phyloP scores from a whole-genome alignment of 1,284 basidiomycete species.

The Takashimella tepidaria region DNA sequence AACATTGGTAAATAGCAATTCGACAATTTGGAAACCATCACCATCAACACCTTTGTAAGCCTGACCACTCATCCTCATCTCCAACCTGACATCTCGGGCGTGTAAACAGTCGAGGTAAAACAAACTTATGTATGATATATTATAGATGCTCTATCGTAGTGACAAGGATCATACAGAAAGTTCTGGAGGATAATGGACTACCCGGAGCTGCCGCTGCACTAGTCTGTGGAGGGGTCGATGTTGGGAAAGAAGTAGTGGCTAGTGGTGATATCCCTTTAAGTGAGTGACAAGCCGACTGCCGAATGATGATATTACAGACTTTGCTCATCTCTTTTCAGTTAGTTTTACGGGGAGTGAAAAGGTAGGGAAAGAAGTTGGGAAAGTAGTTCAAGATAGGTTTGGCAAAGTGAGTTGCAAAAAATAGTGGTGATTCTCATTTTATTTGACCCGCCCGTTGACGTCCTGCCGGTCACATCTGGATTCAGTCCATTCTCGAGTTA shows the following conservation, averaged over 20 bases:
- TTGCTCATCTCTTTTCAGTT: constrained; percentile 54
- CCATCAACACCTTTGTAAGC: constrained; percentile 75
- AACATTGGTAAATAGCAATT: constrained; percentile 55
- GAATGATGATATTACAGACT: no score
- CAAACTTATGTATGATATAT: constrained; percentile 23
- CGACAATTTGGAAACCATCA: constrained; percentile 92
- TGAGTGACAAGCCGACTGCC: constrained; percentile 16
- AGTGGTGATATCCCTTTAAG: constrained; percentile 67
- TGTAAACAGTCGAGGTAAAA: no score
- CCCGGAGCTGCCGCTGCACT: constrained; percentile 77
- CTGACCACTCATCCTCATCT: no score
- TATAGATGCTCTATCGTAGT: constrained; percentile 63
- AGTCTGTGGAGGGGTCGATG: constrained; percentile 74
- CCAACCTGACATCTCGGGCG: not conserved
- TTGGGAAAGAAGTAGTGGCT: constrained; percentile 71
- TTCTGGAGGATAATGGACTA: constrained; percentile 74
- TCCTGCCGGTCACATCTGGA: no score
- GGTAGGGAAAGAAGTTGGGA: constrained; percentile 78
- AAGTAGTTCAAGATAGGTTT: constrained; percentile 61
- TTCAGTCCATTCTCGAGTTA: constrained; percentile 78
- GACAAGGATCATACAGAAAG: constrained; percentile 72
- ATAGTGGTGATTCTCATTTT: constrained; percentile 35
- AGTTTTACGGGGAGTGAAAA: constrained; percentile 91
- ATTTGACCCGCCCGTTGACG: no score
- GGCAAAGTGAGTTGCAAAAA: constrained; percentile 43